Base-by-base conservation (phyloP, 306 rosid species). In the Medicago arabica region DNA sequence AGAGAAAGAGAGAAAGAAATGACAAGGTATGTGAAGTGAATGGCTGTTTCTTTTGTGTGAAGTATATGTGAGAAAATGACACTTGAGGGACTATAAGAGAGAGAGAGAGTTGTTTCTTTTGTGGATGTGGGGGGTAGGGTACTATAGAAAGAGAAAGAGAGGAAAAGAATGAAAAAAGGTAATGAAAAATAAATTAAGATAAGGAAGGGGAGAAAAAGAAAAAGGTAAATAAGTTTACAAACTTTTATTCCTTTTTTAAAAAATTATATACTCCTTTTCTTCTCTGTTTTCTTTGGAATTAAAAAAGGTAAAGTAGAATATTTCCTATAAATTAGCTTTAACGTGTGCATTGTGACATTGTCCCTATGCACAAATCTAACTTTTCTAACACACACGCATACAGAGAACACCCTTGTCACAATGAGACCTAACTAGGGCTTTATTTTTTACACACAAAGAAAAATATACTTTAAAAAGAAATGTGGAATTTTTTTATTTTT, bases 41-140 rank as follows among this genome's bases (percentile, higher is more conserved):
- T 41, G 93, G 75, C 87, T 92, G 91, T 90, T 88, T 92, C 96
- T 89, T 90, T 90, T 86, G 96, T 87, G 96, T 84, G 96, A 92
- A 92, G 97, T 89, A 86, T 95, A 87, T 88, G 97, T 77, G 96
- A 88, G 98, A 92, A 87, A 92, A 95, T 90, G 99, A 95, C 99
- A 92, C 92, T 92, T 89, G 87, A 87, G 90, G 81, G 81, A 77
- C 81, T 77, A 68, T 67, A 71, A 65, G 72, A 65, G 71, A 67
- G 78, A 38, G 71, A 23, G 60, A 25, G 65, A 6, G 43, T 59
- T 34, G 59, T 83, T 77, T 87, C 77, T 79, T 65, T 66, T 82
- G 86, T 90, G 91, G 90, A 88, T 87, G 92, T 91, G 91, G 86
- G 84, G 81, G 77, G 75, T 72, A 75, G 82, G 85, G 84, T 74